phyloP scores from a whole-genome alignment of 306 rosid genomes.

The Cicer chorassanicum region DNA sequence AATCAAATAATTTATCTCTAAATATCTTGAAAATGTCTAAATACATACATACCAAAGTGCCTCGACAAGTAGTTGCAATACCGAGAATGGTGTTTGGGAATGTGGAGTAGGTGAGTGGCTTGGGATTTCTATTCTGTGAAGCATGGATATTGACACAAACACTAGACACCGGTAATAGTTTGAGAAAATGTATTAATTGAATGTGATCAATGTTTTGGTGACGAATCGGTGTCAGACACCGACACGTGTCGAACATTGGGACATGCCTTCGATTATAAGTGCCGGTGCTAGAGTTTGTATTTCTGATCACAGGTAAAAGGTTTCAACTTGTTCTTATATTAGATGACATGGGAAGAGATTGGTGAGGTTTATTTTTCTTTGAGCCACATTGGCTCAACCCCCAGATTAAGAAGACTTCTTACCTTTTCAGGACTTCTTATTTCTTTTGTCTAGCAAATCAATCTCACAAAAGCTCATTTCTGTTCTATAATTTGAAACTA shows the following conservation, averaged over 20 bases:
- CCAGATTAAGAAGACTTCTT: not conserved
- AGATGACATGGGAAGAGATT: not conserved
- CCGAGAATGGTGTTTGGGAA: conserved; percentile 1
- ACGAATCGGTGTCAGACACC: no score
- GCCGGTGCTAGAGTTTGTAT: no score
- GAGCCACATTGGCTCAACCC: not conserved
- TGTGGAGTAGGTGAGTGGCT: not conserved
- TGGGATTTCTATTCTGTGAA: not conserved
- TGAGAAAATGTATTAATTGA: no score
- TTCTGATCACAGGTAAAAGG: not conserved
- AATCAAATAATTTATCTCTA: conserved; percentile 24
- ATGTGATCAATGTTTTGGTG: no score
- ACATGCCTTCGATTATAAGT: no score
- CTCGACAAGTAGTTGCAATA: conserved; percentile 16
- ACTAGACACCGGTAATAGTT: no score
- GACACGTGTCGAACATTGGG: no score
- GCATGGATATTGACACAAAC: no score
- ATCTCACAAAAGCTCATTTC: not conserved
- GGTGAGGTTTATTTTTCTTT: not conserved
- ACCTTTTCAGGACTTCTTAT: not conserved
- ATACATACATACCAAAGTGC: not conserved
- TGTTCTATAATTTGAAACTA: conserved; percentile 7
- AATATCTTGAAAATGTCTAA: not conserved
- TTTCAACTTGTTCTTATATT: not conserved
- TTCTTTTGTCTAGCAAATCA: not conserved